Conservation (phyloP, 2,329 filamentous ascomycete genomes). For the Neonectria faginata region DNA sequence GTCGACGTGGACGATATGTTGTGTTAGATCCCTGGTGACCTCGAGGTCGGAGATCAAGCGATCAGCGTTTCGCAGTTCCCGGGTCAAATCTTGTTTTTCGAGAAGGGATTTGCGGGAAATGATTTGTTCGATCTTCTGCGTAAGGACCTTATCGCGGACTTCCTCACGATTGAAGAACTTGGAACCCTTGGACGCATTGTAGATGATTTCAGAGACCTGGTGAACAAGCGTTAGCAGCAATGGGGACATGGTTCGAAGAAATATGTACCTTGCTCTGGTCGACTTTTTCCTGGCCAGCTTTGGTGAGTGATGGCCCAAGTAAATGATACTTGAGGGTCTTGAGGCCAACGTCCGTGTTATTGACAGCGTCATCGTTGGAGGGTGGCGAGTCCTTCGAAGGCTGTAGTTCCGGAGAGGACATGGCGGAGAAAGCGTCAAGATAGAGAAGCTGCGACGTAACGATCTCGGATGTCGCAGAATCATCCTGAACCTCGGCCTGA, state of each 20-base stretch:
- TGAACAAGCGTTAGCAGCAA: slow-evolving; percentile 45
- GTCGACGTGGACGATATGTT: slow-evolving; percentile 90
- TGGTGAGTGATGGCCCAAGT: slow-evolving; percentile 90
- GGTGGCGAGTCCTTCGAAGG: slow-evolving; percentile 26
- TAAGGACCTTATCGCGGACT: slow-evolving; percentile 81
- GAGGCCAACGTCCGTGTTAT: slow-evolving; percentile 24
- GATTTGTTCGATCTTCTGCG: slow-evolving; percentile 86
- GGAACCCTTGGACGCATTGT: slow-evolving; percentile 94
- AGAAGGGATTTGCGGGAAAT: slow-evolving; percentile 79
- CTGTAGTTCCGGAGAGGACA: slow-evolving; percentile 33
- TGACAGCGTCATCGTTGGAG: slow-evolving; percentile 29
- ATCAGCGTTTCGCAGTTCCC: slow-evolving; percentile 81
- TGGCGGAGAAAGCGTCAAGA: slow-evolving; percentile 31
- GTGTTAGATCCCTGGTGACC: slow-evolving; percentile 80
- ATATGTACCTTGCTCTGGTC: slow-evolving; percentile 81
- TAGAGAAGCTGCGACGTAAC: slow-evolving; percentile 10
- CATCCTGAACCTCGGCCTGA: slow-evolving; percentile 36
- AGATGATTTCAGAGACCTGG: slow-evolving; percentile 92
- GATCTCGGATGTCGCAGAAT: slow-evolving; percentile 19
- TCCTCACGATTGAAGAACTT: slow-evolving; percentile 97
- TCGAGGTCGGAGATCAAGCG: slow-evolving; percentile 85
- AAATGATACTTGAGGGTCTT: slow-evolving; percentile 87
- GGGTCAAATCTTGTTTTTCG: slow-evolving; percentile 78
- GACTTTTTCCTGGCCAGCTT: slow-evolving; percentile 92
- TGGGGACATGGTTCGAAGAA: background rate